These are phyloP conservation scores for Quillaja saponaria DNA, from an alignment of 306 rosid genomes.

Conservation along the genomic window DNA sequence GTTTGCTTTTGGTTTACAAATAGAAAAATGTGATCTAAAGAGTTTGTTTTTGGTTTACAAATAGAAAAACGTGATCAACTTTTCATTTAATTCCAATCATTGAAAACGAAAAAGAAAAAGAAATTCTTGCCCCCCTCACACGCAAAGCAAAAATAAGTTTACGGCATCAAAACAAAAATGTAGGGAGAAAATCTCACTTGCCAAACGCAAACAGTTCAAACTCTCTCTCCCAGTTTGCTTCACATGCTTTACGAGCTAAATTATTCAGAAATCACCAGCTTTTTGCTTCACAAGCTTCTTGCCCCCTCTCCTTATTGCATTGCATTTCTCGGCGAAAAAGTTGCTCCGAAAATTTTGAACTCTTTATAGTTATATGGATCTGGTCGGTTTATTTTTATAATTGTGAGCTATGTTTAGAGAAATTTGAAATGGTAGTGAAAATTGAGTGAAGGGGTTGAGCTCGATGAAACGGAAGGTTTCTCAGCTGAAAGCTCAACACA, in stretches of 20 bases:
- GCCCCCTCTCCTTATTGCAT: conserved; percentile 33
- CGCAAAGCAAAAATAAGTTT: conserved; percentile 51
- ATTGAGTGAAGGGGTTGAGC: conserved; percentile 29
- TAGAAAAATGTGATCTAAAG: too few relatives aligned
- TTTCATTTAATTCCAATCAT: too few relatives aligned
- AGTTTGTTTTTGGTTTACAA: too few relatives aligned
- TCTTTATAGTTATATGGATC: conserved; percentile 42
- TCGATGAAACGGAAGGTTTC: conserved; percentile 76
- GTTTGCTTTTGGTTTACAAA: too few relatives aligned
- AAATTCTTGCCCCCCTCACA: conserved; percentile 45
- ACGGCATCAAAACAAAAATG: conserved; percentile 30
- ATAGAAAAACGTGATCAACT: too few relatives aligned
- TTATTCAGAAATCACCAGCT: too few relatives aligned
- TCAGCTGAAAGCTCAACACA: conserved; percentile 61
- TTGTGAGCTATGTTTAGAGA: conserved; percentile 24
- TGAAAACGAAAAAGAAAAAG: not conserved
- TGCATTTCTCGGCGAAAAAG: conserved; percentile 11
- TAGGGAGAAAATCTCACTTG: conserved; percentile 12
- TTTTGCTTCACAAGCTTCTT: conserved; percentile 35
- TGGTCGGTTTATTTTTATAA: conserved; percentile 33
- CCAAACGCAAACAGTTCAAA: conserved; percentile 11
- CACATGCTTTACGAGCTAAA: conserved; percentile 18
- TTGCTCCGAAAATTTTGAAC: conserved; percentile 14
- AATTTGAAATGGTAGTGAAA: conserved; percentile 51
- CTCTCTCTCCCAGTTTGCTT: conserved; percentile 12